Base-by-base conservation (phyloP, 139 green algal genomes). In the Protoeuglena noctilucae region DNA sequence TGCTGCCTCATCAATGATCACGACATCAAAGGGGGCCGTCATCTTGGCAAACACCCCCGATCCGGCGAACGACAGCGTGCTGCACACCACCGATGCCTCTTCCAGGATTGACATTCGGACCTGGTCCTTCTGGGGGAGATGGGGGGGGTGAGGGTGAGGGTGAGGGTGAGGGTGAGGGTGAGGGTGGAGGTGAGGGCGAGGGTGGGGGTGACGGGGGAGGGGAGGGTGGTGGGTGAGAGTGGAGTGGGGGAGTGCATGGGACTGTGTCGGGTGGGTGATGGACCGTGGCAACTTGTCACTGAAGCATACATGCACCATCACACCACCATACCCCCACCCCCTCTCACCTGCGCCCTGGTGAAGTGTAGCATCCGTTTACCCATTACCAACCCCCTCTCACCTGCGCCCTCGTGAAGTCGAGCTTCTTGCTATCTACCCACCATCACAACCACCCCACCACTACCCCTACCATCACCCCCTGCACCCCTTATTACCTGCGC, bases 1-100 rank as follows among this genome's bases (percentile, higher is more conserved):
- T 21, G 79, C 85, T 14, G 89, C 89, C 72, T 97, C 89, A 52
- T 97, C 89, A 34, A 97, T 83, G 18, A 97, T 58, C 39, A 93
- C 81, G 22, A 70, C 63, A 29, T 79, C 71, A 60, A 79, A 75
- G 28, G 59, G 60, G 22, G 50, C 58, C 2, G 51, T 28, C 47
- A 77, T 60, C 16, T 58, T 52, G 9, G 40, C 40, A 51, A 77
- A 73, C 26, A 69, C 26, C 49, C 29, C 48, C 3, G 49, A 51
- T 54, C 80, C 80, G 4, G 72, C 67, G 62, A 92, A 77, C 54
- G 63, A 80, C 40, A 92, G 69, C 23, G 80, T 94, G 30, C 78
- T 80, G 63, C 89, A 92, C 41, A 93, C 82, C 58, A 93, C 82
- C 60, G 91, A 80, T 9, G 84, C 84, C 28, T 76, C 82, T 40